These are phyloP conservation scores for Pleurotus sapidus DNA, from an alignment of 768 basidiomycete genomes.

Conservation along the genomic window DNA sequence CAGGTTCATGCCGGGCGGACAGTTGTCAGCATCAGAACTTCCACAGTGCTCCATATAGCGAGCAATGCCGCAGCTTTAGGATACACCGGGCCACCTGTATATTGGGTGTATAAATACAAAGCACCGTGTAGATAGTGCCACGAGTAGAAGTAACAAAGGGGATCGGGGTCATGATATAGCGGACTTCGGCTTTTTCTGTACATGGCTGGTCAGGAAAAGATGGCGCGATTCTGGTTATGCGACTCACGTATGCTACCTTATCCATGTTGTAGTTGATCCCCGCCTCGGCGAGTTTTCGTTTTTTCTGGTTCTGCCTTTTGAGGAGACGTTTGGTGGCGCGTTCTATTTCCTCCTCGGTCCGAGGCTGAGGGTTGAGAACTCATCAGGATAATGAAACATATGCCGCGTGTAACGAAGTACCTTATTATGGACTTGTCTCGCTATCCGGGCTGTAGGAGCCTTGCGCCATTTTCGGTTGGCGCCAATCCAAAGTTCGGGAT, in stretches of 20 bases:
- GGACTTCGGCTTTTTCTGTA: neutral
- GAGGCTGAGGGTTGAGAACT: constrained; percentile 40
- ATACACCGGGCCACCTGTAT: too few species aligned
- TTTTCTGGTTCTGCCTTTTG: constrained; percentile 72
- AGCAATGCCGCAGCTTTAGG: too few species aligned
- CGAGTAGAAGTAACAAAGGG: too few species aligned
- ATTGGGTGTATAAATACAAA: too few species aligned
- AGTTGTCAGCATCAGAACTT: too few species aligned
- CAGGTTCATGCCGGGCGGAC: too few species aligned
- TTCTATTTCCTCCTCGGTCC: constrained; percentile 68
- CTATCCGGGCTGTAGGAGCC: constrained; percentile 72
- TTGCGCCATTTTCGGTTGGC: constrained; percentile 88
- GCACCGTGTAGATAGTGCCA: too few species aligned
- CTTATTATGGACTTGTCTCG: constrained; percentile 78
- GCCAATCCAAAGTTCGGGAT: constrained; percentile 95
- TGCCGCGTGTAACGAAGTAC: constrained; percentile 31
- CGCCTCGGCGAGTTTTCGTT: constrained; percentile 71
- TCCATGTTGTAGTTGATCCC: constrained; percentile 90
- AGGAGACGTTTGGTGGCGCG: constrained; percentile 67
- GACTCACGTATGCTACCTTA: constrained; percentile 77
- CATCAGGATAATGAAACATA: neutral
- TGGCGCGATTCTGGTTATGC: neutral
- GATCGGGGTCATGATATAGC: neutral
- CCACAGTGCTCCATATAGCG: too few species aligned
- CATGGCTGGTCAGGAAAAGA: too few species aligned